A percentile compares a stretch with the other conserved stretches of the same genome.
phyloP scores from a whole-genome alignment of 139 green algal species.

The Pseudopediastrum boryanum region DNA sequence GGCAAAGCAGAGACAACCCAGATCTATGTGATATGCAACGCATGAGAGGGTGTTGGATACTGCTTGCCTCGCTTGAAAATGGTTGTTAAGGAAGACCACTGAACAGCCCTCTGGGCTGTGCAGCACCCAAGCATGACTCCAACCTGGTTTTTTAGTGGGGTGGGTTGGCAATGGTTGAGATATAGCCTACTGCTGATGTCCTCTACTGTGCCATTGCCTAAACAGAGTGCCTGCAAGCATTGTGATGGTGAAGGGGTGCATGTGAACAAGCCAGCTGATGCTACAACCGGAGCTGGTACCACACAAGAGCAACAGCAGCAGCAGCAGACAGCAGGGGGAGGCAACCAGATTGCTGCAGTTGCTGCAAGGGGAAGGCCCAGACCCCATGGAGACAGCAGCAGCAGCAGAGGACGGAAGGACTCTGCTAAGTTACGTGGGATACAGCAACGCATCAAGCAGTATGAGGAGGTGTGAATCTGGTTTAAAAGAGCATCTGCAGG shows the following conservation, averaged over 20 bases:
- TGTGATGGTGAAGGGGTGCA: conserved; percentile 15
- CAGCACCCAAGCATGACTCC: not conserved
- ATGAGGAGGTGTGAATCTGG: not conserved
- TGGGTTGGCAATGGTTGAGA: not conserved
- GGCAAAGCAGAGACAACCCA: too few species aligned
- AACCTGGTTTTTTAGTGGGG: not conserved
- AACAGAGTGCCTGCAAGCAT: conserved; percentile 20
- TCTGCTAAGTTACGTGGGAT: too few species aligned
- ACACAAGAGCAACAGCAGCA: too few species aligned
- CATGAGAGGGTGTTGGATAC: not conserved
- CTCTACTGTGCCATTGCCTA: not conserved
- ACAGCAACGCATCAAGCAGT: not conserved
- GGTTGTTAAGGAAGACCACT: not conserved
- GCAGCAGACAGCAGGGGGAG: too few species aligned
- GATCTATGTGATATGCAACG: not conserved
- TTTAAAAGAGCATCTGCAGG: not conserved
- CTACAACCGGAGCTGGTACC: too few species aligned
- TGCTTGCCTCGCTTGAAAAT: not conserved
- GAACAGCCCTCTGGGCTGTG: not conserved
- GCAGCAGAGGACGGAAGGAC: not conserved
- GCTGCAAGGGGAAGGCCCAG: not conserved
- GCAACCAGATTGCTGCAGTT: not conserved
- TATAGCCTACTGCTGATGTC: not conserved
- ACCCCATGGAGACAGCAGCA: not conserved
- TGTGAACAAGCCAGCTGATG: too few species aligned